Conservation (phyloP, 352 stramenopile species). For the Globisporangium okanoganense region DNA sequence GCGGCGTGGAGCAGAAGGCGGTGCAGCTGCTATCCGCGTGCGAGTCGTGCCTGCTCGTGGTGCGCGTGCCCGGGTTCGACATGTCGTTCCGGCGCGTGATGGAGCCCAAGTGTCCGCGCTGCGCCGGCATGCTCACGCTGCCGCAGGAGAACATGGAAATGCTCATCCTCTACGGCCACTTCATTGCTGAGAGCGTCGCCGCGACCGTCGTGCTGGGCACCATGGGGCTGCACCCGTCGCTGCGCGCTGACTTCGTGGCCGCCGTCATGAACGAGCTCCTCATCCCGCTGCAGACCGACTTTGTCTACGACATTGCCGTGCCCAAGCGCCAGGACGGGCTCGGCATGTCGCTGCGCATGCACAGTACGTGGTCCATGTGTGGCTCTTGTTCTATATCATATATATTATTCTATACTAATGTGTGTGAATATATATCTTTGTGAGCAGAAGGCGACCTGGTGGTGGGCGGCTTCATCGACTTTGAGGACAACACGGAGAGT, state of each 20-base stretch:
- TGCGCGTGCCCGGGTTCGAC: slow-evolving; percentile 62
- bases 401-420: not conserved
- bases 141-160: slow-evolving; percentile 84
- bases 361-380: slow-evolving; percentile 38
- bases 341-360: slow-evolving; percentile 85
- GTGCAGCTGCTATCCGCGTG: slow-evolving; percentile 67
- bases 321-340: slow-evolving; percentile 75
- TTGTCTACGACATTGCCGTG: slow-evolving; percentile 78
- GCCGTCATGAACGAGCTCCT: slow-evolving; percentile 84
- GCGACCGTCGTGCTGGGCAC: slow-evolving; percentile 60
- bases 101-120: slow-evolving; percentile 75
- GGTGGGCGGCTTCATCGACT: slow-evolving; percentile 79
- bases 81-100: slow-evolving; percentile 81
- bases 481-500: slow-evolving; percentile 78
- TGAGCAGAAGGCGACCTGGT: slow-evolving; percentile 66
- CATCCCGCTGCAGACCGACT: slow-evolving; percentile 73
- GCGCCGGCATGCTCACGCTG: slow-evolving; percentile 48
- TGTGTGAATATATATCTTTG: slow-evolving; percentile 5
- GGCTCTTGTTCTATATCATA: not conserved
- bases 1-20: slow-evolving; percentile 30
- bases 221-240: slow-evolving; percentile 67
- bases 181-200: slow-evolving; percentile 65
- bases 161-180: slow-evolving; percentile 84
- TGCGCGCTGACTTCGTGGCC: slow-evolving; percentile 77
- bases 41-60: slow-evolving; percentile 70